Evolutionary conservation across 2,329 filamentous ascomycete genomes (phyloP), one percentile per base, ranked within the genome.

Genomic region (Akanthomyces uredinophilus): DNA sequence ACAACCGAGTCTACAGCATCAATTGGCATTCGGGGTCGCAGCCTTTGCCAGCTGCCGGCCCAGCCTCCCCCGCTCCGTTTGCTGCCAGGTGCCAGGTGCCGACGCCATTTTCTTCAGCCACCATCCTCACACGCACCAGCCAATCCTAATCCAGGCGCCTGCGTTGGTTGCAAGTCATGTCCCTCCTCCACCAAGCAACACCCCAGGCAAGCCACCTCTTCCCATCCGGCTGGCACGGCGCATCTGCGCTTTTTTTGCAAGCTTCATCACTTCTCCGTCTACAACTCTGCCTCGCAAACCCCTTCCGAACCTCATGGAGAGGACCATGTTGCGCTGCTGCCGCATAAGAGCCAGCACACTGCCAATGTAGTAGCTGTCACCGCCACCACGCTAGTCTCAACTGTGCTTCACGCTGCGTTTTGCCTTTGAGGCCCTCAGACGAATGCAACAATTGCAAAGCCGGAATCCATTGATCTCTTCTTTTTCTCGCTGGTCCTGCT

Each of bases 161-260:
- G 46, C 22, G 47, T 32, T 44, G 18, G 56, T 52, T 52, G 32
- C 50, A 54, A 49, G 46, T 43, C 56, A 60, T 60, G 49, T 22
- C n/a, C 49, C 49, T 37, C n/a, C 27, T 22, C 54, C 44, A n/a
- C 54, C 54, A 47, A 24, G 24, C 41, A n/a, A 18, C 18, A 37
- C 27, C 55, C 55, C 7, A 8, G 55, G 13, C 49, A 35, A 39
- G 24, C 50, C 58, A 51, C 27, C 37, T 20, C 41, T 18, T 18
- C 20, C 24, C 49, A 8, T 47, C 22, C 29, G 27, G 11, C 32
- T 37, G 32, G 5, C 22, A 11, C 20, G 24, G 20, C 53, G 14
- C 20, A 32, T 44, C 46, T 27, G 13, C n/a, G 32, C 46, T 20
- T 7, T 49, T 59, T 59, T 50, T 50, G 11, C 22, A 27, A 14